A percentile compares a stretch with the other conserved stretches of the same genome.
Conservation (phyloP, 2,329 filamentous ascomycete species). For the Thelonectria blattea region DNA sequence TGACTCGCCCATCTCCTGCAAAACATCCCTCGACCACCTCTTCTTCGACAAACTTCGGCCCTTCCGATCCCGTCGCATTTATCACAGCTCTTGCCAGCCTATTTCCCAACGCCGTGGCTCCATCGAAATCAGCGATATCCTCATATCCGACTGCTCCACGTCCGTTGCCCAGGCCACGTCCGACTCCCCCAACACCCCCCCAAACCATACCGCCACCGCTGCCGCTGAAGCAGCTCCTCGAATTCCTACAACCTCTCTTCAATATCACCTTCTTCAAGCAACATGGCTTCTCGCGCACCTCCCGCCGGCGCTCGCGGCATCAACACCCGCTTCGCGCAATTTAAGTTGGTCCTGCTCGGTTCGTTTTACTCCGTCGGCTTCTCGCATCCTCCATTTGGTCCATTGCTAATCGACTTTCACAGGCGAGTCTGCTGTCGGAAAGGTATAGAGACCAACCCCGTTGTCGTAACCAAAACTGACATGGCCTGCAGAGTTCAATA, state of each 20-base stretch:
- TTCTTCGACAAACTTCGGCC: not conserved
- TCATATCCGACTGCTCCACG: conserved; percentile 30
- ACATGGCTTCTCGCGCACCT: conserved; percentile 84
- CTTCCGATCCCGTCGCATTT: conserved; percentile 5
- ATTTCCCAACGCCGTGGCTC: not conserved
- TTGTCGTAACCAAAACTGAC: conserved; percentile 21
- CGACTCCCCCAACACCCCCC: conserved; percentile 27
- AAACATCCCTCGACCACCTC: conserved; percentile 11
- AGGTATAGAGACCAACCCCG: conserved; percentile 65
- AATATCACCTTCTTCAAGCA: conserved; percentile 40
- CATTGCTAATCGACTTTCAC: conserved; percentile 47
- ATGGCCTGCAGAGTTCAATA: conserved; percentile 78
- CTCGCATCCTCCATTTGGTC: conserved; percentile 11
- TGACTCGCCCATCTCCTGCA: conserved; percentile 20
- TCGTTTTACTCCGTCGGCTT: conserved; percentile 45
- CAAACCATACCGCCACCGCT: conserved; percentile 36
- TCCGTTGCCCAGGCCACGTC: conserved; percentile 36
- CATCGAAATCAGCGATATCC: conserved; percentile 3
- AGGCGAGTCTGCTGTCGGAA: conserved; percentile 99
- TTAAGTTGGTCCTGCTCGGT: conserved; percentile 98
- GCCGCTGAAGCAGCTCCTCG: conserved; percentile 23
- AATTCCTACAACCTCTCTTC: conserved; percentile 27
- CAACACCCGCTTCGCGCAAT: conserved; percentile 94
- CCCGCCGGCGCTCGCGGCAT: conserved; percentile 65
- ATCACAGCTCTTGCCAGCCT: not conserved